These are phyloP conservation scores for Aspergillus aculeatus DNA, from an alignment of 2,329 filamentous ascomycete genomes.

Conservation along the genomic window DNA sequence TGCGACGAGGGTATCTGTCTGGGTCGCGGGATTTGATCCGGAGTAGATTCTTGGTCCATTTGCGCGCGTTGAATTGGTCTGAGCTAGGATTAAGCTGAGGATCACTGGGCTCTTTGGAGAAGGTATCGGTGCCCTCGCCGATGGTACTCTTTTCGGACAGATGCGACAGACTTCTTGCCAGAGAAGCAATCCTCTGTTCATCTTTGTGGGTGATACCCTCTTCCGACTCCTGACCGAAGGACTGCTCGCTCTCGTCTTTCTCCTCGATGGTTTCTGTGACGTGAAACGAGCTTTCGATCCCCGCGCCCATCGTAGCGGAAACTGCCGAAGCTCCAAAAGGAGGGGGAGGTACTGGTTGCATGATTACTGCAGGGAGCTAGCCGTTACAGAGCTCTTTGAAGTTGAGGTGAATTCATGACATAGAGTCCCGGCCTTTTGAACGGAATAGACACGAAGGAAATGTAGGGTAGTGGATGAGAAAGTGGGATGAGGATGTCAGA, in stretches of 20 bases:
- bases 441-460: too few species aligned
- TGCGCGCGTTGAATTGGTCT: constrained; percentile 42
- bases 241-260: constrained; percentile 26
- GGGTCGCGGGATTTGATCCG: constrained; percentile 33
- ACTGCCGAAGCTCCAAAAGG: constrained; percentile 18
- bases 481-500: background rate
- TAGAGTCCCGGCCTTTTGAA: background rate
- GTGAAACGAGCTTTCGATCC: constrained; percentile 9
- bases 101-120: constrained; percentile 33
- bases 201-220: constrained; percentile 24
- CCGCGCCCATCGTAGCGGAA: constrained; percentile 8
- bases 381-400: background rate
- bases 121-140: constrained; percentile 33
- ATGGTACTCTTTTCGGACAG: constrained; percentile 27
- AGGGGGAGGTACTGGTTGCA: constrained; percentile 18
- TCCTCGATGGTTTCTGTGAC: constrained; percentile 5
- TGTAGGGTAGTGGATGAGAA: too few species aligned
- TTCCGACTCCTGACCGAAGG: constrained; percentile 22
- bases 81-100: constrained; percentile 44
- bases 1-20: constrained; percentile 32
- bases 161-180: constrained; percentile 33
- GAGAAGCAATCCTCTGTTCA: constrained; percentile 26
- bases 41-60: constrained; percentile 47
- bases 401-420: background rate
- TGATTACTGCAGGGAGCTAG: constrained; percentile 5